phyloP scores from a whole-genome alignment of 768 basidiomycete genomes.

The Suillus clintonianus region DNA sequence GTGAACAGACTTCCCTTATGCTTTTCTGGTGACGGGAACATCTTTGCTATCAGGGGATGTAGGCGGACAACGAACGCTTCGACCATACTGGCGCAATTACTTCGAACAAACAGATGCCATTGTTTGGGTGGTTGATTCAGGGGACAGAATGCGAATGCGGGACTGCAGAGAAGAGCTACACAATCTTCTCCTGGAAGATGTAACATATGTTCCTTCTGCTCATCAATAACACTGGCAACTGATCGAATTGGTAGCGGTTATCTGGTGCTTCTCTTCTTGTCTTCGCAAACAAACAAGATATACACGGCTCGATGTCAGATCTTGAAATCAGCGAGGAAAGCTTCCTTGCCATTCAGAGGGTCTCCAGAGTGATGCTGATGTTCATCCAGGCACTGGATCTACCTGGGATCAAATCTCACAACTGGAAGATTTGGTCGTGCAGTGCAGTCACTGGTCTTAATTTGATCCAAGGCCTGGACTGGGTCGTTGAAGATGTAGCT shows the following conservation, averaged over 20 bases:
- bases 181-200: conserved; percentile 88
- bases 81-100: conserved; percentile 99
- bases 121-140: conserved; percentile 98
- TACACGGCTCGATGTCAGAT: conserved; percentile 81
- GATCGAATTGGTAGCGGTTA: conserved; percentile 58
- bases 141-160: conserved; percentile 84
- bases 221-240: neutral
- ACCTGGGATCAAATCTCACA: conserved; percentile 78
- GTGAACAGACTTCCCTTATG: conserved; percentile 14
- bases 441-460: conserved; percentile 91
- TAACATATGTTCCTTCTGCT: conserved; percentile 39
- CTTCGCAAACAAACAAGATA: conserved; percentile 98
- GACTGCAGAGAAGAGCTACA: conserved; percentile 91
- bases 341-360: conserved; percentile 14
- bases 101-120: conserved; percentile 98
- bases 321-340: conserved; percentile 82
- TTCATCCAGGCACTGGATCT: conserved; percentile 76
- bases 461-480: conserved; percentile 82
- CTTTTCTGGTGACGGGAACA: conserved; percentile 54
- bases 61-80: conserved; percentile 91
- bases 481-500: conserved; percentile 90
- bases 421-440: conserved; percentile 89
- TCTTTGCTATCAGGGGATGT: conserved; percentile 92
- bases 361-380: neutral
- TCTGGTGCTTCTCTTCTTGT: conserved; percentile 95